These are phyloP conservation scores for Penicillium goetzii DNA, from an alignment of 495 filamentous ascomycete genomes.

Conservation along the genomic window DNA sequence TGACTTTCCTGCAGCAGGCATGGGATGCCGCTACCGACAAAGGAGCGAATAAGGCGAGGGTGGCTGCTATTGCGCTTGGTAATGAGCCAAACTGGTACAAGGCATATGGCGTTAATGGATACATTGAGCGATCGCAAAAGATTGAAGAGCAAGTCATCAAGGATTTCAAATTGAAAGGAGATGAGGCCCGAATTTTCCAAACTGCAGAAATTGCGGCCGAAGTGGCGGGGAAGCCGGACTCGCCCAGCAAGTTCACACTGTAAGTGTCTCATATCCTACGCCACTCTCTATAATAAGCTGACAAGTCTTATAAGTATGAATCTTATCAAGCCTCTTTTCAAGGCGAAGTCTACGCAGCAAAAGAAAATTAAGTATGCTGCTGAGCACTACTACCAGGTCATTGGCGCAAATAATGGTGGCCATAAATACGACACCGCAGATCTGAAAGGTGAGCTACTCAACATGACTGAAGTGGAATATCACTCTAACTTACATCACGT, in stretches of 20 bases:
- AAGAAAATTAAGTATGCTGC: constrained; percentile 24
- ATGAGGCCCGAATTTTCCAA: background rate
- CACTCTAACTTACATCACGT: background rate
- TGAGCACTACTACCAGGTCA: constrained; percentile 30
- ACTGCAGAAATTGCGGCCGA: constrained; percentile 4
- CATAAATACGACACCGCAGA: background rate
- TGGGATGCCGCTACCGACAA: constrained; percentile 11
- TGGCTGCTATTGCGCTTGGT: constrained; percentile 32
- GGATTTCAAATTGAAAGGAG: background rate
- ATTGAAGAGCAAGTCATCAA: background rate
- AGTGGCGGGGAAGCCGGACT: background rate
- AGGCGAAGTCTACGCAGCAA: background rate
- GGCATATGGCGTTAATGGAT: background rate
- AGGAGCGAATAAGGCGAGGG: constrained; percentile 18
- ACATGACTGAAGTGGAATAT: too few relatives aligned
- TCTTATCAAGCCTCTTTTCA: background rate
- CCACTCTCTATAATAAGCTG: background rate
- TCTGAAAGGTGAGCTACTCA: background rate
- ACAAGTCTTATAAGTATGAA: background rate
- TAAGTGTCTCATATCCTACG: background rate
- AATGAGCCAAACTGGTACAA: constrained; percentile 31
- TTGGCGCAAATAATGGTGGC: background rate
- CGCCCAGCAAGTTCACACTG: constrained; percentile 2
- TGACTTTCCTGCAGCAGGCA: constrained; percentile 22
- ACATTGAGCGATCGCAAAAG: constrained; percentile 2